These are phyloP conservation scores for Euptelea pleiosperma DNA, from an alignment of 164 flowering plant genomes.

Conservation along the genomic window DNA sequence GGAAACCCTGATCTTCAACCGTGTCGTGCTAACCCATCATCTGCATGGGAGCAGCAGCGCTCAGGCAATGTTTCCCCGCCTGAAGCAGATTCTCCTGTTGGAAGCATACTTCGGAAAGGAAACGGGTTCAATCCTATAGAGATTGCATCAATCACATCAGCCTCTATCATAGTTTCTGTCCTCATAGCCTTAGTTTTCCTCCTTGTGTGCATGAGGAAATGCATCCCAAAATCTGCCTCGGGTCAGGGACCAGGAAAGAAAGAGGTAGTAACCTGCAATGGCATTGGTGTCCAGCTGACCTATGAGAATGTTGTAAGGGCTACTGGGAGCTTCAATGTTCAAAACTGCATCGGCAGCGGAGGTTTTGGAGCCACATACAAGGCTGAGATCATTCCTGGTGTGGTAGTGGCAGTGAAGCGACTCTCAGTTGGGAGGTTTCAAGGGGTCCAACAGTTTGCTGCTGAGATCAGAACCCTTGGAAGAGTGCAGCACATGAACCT, in stretches of 20 bases:
- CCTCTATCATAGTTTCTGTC: slow-evolving; percentile 44
- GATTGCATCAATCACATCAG: slow-evolving; percentile 45
- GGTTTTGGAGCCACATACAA: slow-evolving; percentile 72
- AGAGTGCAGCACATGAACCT: slow-evolving; percentile 48
- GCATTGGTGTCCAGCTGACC: slow-evolving; percentile 47
- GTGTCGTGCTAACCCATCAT: slow-evolving; percentile 4
- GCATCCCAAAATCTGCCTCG: slow-evolving; percentile 29
- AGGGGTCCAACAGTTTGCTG: slow-evolving; percentile 54
- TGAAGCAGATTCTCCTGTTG: slow-evolving; percentile 10
- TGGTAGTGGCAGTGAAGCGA: slow-evolving; percentile 54
- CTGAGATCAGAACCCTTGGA: slow-evolving; percentile 52
- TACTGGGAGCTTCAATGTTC: slow-evolving; percentile 42
- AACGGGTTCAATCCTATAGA: slow-evolving; percentile 42
- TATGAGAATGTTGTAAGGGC: slow-evolving; percentile 44
- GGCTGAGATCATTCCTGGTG: slow-evolving; percentile 53
- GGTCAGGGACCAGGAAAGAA: slow-evolving; percentile 32
- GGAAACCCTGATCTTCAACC: slow-evolving; percentile 19
- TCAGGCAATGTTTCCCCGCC: background rate
- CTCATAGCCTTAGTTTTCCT: slow-evolving; percentile 40
- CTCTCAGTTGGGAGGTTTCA: slow-evolving; percentile 50
- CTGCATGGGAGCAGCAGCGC: background rate
- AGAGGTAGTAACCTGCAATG: slow-evolving; percentile 36
- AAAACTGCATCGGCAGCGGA: slow-evolving; percentile 62
- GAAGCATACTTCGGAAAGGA: slow-evolving; percentile 2
- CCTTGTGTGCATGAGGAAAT: slow-evolving; percentile 33